Base-by-base conservation (phyloP, 139 green algal species). In the Haematococcus lacustris region DNA sequence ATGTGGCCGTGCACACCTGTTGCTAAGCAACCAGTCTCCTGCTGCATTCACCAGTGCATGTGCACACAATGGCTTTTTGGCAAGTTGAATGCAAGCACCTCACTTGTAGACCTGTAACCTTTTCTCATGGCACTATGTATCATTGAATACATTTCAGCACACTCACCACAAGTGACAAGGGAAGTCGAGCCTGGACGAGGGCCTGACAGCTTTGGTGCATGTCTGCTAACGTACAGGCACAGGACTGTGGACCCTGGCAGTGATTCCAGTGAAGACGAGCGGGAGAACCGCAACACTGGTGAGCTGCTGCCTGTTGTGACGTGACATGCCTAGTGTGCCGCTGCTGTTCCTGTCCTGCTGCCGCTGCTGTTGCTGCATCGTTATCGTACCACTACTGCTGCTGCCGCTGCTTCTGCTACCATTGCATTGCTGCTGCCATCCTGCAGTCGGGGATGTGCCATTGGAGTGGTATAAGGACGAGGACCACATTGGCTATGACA, bases 381-480 rank as follows among this genome's bases (percentile, higher is more conserved):
- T 30, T 77, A 67, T 37, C 4, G 30, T 4, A 35, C 47, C 43
- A 23, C 61, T 41, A 6, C 21, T 41, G 64, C 32, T 41, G 28
- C 30, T 73, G 28, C 7, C 26, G 23, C 40, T n/a, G 64, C 32
- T 63, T 59, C 51, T 66, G 39, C 53, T 51, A 17, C 35, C 60
- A 64, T 1, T 70, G 2, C 34, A 25, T 43, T 66, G 33, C 23
- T 25, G 17, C 9, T 38, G 30, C 0, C 25, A 30, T 73, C 30
- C 57, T 75, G 69, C 82, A 82, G 83, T 98, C 17, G 94, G 94
- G 0, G 76, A 89, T 0, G 91, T 98, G 37, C 94, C 94, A 0
- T 75, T 98, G 64, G 73, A 85, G 59, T 98, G 94, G 94, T 98
- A 98, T 78, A 88, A 92, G 43, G 80, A 95, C 28, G 94, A 98